Percentiles rank a stretch among this genome's conserved stretches.
Conservation (phyloP, 495 filamentous ascomycete genomes). For the Neurospora sp. region DNA sequence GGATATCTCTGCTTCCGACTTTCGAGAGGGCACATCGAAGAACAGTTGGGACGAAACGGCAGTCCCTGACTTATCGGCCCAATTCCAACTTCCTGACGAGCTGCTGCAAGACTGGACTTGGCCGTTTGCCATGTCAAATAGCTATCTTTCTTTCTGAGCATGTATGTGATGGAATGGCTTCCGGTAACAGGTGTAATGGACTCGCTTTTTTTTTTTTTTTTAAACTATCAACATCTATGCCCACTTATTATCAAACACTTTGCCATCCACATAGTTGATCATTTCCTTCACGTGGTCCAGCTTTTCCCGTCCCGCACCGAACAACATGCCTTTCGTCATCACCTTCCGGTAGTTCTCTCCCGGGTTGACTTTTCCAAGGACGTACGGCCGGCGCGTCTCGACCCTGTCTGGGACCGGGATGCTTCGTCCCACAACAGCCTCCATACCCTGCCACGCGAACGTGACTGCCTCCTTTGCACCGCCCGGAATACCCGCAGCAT, state of each 20-base stretch:
- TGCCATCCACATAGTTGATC: constrained; percentile 35
- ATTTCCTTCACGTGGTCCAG: constrained; percentile 40
- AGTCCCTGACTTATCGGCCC: constrained; percentile 3
- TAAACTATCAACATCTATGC: background rate
- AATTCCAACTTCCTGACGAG: constrained; percentile 13
- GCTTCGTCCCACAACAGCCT: constrained; percentile 40
- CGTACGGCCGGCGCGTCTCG: constrained; percentile 36
- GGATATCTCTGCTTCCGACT: background rate
- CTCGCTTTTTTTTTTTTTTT: too few relatives aligned
- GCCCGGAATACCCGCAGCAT: constrained; percentile 43
- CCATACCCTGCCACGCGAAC: constrained; percentile 48
- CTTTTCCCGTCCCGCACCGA: constrained; percentile 35
- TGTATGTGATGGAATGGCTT: background rate
- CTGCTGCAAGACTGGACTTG: constrained; percentile 12
- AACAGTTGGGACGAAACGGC: background rate
- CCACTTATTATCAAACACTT: constrained; percentile 36
- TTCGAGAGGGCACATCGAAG: background rate
- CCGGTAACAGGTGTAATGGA: background rate
- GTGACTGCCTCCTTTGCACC: constrained; percentile 50
- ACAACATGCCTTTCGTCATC: constrained; percentile 38
- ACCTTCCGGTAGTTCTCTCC: constrained; percentile 45
- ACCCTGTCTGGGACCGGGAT: constrained; percentile 44
- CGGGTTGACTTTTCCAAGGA: constrained; percentile 43
- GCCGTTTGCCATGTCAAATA: constrained; percentile 7
- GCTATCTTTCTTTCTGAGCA: constrained; percentile 1